phyloP scores from a whole-genome alignment of 2,329 filamentous ascomycete genomes.

The Lasiodiplodia citricola region DNA sequence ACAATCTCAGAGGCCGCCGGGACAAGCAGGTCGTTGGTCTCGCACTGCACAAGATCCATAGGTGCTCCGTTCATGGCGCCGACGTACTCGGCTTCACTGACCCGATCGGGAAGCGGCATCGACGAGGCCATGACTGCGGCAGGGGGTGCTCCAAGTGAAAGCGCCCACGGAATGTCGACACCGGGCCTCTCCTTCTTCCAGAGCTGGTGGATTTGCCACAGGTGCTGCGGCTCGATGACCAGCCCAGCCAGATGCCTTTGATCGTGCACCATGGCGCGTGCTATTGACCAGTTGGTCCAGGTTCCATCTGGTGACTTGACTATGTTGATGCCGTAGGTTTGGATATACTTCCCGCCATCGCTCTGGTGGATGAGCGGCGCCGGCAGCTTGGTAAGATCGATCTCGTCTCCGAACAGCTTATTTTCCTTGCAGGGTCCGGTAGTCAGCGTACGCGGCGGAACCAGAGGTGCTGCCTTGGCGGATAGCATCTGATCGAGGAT shows the following conservation, averaged over 20 bases:
- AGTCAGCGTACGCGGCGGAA: constrained; percentile 4
- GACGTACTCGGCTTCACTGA: constrained; percentile 56
- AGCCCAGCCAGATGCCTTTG: constrained; percentile 49
- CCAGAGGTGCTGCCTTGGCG: constrained; percentile 10
- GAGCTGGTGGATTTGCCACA: constrained; percentile 52
- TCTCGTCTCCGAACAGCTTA: constrained; percentile 43
- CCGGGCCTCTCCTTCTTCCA: constrained; percentile 50
- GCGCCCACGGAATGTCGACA: constrained; percentile 54
- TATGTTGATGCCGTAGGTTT: constrained; percentile 58
- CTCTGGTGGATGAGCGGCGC: constrained; percentile 50
- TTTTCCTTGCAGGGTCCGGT: constrained; percentile 54
- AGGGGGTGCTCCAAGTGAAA: constrained; percentile 57
- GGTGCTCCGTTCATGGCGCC: constrained; percentile 53
- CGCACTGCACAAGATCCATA: constrained; percentile 58
- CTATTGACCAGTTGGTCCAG: constrained; percentile 58
- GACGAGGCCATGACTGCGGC: constrained; percentile 53
- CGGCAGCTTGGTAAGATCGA: constrained; percentile 48
- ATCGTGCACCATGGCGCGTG: constrained; percentile 55
- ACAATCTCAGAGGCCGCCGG: constrained; percentile 59
- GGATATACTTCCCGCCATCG: constrained; percentile 58
- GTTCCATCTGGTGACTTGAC: constrained; percentile 51
- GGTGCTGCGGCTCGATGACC: constrained; percentile 54
- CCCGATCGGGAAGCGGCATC: constrained; percentile 47
- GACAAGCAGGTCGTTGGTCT: constrained; percentile 56
- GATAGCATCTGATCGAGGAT: constrained; percentile 29